A percentile compares a stretch with the other conserved stretches of the same genome.
These are phyloP conservation scores for Vitis hybrid DNA, from an alignment of 177 flowering plant genomes.

Conservation along the genomic window DNA sequence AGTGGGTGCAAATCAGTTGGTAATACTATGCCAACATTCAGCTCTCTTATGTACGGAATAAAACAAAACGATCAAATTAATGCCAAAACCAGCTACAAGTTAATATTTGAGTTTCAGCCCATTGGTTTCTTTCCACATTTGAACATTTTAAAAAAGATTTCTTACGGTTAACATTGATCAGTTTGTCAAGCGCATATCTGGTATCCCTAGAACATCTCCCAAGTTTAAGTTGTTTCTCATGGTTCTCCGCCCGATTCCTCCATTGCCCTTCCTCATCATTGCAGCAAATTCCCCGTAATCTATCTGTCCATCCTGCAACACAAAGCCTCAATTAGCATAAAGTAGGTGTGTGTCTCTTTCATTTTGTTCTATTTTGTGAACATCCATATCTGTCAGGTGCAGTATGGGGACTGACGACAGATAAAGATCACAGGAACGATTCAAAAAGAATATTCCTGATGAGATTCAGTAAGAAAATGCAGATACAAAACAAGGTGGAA, in stretches of 20 bases:
- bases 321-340: not conserved
- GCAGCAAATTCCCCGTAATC: constrained; percentile 39
- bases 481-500: no score
- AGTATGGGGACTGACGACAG: no score
- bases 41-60: not conserved
- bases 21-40: not conserved
- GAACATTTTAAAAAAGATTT: not conserved
- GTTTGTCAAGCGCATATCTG: constrained; percentile 3
- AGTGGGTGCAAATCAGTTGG: not conserved
- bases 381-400: no score
- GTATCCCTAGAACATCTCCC: constrained; percentile 21
- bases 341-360: no score
- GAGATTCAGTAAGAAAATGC: no score
- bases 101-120: not conserved
- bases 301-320: constrained; percentile 36
- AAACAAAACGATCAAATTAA: not conserved
- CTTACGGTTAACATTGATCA: not conserved
- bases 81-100: not conserved
- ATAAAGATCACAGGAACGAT: no score
- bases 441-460: no score
- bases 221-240: constrained; percentile 29
- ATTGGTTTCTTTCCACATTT: not conserved
- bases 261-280: constrained; percentile 40
- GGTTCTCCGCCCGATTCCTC: constrained; percentile 35
- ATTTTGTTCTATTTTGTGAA: no score